phyloP scores from a whole-genome alignment of 2,329 filamentous ascomycete species.

The Fusarium sp. region DNA sequence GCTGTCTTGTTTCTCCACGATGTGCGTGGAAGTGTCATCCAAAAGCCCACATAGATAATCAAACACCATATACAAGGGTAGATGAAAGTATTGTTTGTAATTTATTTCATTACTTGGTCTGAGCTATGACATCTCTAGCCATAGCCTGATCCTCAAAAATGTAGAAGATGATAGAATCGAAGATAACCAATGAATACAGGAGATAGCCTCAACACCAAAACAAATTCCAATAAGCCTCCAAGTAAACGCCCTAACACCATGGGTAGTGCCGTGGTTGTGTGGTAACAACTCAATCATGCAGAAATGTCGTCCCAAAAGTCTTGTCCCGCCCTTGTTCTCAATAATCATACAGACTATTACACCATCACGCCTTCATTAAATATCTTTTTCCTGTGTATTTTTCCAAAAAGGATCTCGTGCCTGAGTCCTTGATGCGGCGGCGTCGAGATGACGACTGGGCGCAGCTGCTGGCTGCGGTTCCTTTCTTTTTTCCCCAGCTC shows the following conservation, averaged over 20 bases:
- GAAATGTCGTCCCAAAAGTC: slow-evolving; percentile 12
- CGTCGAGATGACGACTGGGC: slow-evolving; percentile 11
- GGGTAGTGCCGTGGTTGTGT: slow-evolving; percentile 20
- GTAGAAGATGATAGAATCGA: slow-evolving; percentile 2
- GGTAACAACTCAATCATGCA: slow-evolving; percentile 35
- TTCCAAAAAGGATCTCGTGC: slow-evolving; percentile 22
- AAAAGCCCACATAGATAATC: not conserved
- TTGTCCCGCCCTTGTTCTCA: slow-evolving; percentile 17
- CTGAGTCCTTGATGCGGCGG: slow-evolving; percentile 15
- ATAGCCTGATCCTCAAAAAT: slow-evolving; percentile 15
- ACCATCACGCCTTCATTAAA: slow-evolving; percentile 8
- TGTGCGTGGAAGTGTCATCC: not conserved
- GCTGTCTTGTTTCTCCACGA: slow-evolving; percentile 3
- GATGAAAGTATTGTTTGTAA: slow-evolving; percentile 1
- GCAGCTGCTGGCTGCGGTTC: slow-evolving; percentile 15
- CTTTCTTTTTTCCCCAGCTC: slow-evolving; percentile 34
- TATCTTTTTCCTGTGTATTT: slow-evolving; percentile 12
- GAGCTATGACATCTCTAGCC: not conserved
- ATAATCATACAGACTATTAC: slow-evolving; percentile 41
- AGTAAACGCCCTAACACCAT: slow-evolving; percentile 26
- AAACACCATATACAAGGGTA: slow-evolving; percentile 2
- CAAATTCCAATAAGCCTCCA: not conserved
- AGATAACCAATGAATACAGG: not conserved
- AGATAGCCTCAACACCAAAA: slow-evolving; percentile 13
- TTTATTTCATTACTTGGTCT: slow-evolving; percentile 13